Conservation (phyloP, 2,329 filamentous ascomycete genomes). For the Nemania sp. region DNA sequence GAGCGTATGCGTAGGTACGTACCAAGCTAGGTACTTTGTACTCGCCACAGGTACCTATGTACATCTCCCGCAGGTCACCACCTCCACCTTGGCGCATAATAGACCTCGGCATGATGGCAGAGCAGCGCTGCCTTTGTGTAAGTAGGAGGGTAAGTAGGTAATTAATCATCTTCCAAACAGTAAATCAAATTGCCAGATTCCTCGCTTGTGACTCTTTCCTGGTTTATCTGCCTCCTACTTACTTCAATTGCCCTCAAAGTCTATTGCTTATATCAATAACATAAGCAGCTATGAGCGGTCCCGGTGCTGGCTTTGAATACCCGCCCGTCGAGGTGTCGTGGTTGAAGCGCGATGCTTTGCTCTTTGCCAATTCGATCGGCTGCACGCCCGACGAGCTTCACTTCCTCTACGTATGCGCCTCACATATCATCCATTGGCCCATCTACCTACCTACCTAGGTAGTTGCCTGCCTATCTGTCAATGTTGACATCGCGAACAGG, state of each 20-base stretch:
- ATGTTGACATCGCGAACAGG: constrained; percentile 54
- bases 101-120: constrained; percentile 20
- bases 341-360: constrained; percentile 83
- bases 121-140: not conserved
- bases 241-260: not conserved
- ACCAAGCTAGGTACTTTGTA: not conserved
- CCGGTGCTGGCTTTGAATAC: constrained; percentile 76
- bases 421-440: not conserved
- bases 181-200: too few species aligned
- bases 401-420: constrained; percentile 73
- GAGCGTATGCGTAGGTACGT: too few species aligned
- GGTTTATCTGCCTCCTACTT: not conserved
- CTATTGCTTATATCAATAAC: not conserved
- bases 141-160: not conserved
- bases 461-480: not conserved
- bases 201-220: too few species aligned
- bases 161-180: too few species aligned
- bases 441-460: not conserved
- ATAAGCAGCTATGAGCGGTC: constrained; percentile 46
- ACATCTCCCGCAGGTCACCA: not conserved
- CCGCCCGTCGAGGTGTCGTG: constrained; percentile 76
- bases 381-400: constrained; percentile 85
- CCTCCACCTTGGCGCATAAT: constrained; percentile 8
- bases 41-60: not conserved
- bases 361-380: constrained; percentile 91